Percentiles rank a stretch among this genome's conserved stretches.
Conservation (phyloP, 208 protist species). For the Acanthamoeba sp. region DNA sequence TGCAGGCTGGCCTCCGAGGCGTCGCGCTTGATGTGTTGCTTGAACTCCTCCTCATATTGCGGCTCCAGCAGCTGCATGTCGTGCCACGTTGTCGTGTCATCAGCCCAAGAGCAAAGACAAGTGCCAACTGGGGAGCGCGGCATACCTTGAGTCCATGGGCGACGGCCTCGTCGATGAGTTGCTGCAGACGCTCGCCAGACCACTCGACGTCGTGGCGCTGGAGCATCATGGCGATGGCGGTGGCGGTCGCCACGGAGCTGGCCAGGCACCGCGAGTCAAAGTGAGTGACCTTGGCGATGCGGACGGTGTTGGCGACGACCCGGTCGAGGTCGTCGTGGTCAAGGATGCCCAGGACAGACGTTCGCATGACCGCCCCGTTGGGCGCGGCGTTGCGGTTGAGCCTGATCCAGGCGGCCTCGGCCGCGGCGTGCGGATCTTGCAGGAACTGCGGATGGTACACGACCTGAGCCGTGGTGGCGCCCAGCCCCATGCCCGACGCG, state of each 20-base stretch:
- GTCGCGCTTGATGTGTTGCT: constrained; percentile 58
- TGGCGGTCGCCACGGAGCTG: constrained; percentile 49
- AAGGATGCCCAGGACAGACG: constrained; percentile 77
- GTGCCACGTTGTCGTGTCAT: background rate
- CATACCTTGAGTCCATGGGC: background rate
- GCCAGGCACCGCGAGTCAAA: constrained; percentile 82
- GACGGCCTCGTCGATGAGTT: constrained; percentile 49
- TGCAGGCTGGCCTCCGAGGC: background rate
- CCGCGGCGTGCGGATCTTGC: constrained; percentile 4
- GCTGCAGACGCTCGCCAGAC: background rate
- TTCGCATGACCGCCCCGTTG: constrained; percentile 86
- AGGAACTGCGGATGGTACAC: constrained; percentile 68
- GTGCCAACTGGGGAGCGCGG: background rate
- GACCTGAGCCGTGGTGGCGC: constrained; percentile 67
- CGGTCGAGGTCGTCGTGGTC: constrained; percentile 46
- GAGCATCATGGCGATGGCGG: constrained; percentile 73
- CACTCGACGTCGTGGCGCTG: constrained; percentile 69
- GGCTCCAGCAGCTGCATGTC: constrained; percentile 5
- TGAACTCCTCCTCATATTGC: constrained; percentile 11
- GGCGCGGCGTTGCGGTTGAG: constrained; percentile 72
- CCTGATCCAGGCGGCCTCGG: constrained; percentile 73
- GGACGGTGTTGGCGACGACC: constrained; percentile 76
- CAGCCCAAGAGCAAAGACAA: background rate
- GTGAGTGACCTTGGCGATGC: constrained; percentile 81
- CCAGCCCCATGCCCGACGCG: constrained; percentile 80